Conservation (phyloP, 345 rosid genomes). For the Eutrema yunnanense region DNA sequence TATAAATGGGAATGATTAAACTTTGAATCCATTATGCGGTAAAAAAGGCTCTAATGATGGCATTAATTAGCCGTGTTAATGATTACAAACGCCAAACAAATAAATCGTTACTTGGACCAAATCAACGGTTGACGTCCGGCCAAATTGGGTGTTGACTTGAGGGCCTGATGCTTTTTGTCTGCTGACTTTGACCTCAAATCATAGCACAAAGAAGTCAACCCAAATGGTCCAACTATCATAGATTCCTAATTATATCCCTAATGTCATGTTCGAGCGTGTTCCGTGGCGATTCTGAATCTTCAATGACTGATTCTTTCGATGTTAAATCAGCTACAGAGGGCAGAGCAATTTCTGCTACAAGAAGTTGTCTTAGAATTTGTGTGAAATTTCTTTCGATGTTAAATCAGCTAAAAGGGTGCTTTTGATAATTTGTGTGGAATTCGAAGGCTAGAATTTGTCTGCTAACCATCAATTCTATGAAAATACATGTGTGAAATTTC, state of each 20-base stretch:
- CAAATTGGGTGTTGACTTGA: constrained; percentile 5
- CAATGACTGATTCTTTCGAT: background rate
- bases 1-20: background rate
- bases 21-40: background rate
- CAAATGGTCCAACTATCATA: background rate
- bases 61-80: background rate
- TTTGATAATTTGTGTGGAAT: background rate
- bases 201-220: background rate
- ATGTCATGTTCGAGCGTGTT: background rate
- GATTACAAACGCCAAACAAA: background rate
- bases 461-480: background rate
- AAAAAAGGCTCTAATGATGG: constrained; percentile 11
- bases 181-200: constrained; percentile 11
- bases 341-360: background rate
- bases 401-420: background rate
- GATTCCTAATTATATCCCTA: background rate
- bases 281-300: background rate
- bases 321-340: background rate
- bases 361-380: background rate
- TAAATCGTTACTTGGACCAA: constrained; percentile 2
- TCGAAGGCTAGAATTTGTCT: background rate
- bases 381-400: too few relatives aligned
- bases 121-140: constrained; percentile 15
- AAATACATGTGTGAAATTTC: background rate
- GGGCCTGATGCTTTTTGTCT: background rate